Conservation (phyloP, 2,329 filamentous ascomycete species). For the Xylariaceae sp. region DNA sequence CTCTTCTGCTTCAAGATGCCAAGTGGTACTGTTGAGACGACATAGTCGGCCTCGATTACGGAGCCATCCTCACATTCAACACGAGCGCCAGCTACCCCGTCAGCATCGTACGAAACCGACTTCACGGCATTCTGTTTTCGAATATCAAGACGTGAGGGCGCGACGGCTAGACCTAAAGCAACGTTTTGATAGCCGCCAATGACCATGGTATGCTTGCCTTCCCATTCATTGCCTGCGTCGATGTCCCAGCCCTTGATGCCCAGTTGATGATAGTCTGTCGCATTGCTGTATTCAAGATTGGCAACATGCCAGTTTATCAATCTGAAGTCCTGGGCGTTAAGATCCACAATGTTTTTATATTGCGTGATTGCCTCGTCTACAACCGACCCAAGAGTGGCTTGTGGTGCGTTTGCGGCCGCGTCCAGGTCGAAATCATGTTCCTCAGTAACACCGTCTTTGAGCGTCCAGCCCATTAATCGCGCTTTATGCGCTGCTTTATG, state of each 20-base stretch:
- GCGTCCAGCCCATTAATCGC: slow-evolving; percentile 73
- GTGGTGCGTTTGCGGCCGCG: slow-evolving; percentile 53
- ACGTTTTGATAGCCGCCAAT: slow-evolving; percentile 91
- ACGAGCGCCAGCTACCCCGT: slow-evolving; percentile 45
- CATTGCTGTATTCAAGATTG: slow-evolving; percentile 96
- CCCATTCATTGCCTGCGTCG: slow-evolving; percentile 95
- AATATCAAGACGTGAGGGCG: slow-evolving; percentile 71
- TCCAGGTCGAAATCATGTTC: slow-evolving; percentile 68
- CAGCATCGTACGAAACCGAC: slow-evolving; percentile 59
- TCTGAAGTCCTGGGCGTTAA: slow-evolving; percentile 80
- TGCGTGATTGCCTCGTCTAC: slow-evolving; percentile 88
- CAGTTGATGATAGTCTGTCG: slow-evolving; percentile 76
- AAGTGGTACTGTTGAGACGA: slow-evolving; percentile 86
- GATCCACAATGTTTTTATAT: slow-evolving; percentile 74
- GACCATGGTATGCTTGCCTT: slow-evolving; percentile 89
- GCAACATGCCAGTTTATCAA: slow-evolving; percentile 97
- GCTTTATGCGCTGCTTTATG: slow-evolving; percentile 72
- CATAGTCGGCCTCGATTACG: slow-evolving; percentile 72
- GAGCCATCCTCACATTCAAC: slow-evolving; percentile 75
- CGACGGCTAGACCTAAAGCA: slow-evolving; percentile 75
- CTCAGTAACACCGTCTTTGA: slow-evolving; percentile 58
- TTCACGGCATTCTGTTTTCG: slow-evolving; percentile 67
- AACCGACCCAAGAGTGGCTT: slow-evolving; percentile 79
- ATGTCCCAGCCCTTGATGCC: slow-evolving; percentile 94
- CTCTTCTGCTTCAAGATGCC: slow-evolving; percentile 82